Evolutionary conservation across 129 eudicot genomes (phyloP).

Genomic region (Arctium minus): DNA sequence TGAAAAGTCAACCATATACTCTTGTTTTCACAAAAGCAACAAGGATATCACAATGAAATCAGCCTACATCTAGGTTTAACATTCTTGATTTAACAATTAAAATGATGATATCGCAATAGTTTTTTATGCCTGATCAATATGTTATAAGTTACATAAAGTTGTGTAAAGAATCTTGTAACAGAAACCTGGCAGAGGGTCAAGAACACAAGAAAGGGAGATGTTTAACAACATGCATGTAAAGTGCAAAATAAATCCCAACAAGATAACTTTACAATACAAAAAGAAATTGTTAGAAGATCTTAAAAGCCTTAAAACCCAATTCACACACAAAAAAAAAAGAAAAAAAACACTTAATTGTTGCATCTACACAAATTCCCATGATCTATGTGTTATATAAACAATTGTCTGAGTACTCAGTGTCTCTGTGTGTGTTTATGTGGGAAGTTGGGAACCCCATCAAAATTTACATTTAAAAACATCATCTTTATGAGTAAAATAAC

Average conservation of each 20-base stretch:
- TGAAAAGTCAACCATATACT: constrained; percentile 19
- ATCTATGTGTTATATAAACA: neutral
- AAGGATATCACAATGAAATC: constrained; percentile 6
- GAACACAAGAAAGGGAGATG: neutral
- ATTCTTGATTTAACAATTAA: constrained; percentile 12
- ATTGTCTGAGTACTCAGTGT: neutral
- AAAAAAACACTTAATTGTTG: neutral
- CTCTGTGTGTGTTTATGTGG: neutral
- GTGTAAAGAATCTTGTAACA: neutral
- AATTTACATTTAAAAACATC: neutral
- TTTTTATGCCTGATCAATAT: neutral
- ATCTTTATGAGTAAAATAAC: neutral
- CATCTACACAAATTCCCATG: constrained; percentile 1
- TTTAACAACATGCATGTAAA: neutral
- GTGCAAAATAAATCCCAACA: neutral
- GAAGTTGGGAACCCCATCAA: constrained; percentile 6
- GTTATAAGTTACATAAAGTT: neutral
- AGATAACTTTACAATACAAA: constrained; percentile 4
- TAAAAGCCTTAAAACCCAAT: neutral
- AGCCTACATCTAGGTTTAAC: neutral
- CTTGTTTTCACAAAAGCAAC: neutral
- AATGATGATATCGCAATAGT: neutral
- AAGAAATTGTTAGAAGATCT: neutral
- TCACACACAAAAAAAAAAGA: neutral
- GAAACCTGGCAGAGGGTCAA: constrained; percentile 6